These are phyloP conservation scores for Penicillium fimorum DNA, from an alignment of 495 filamentous ascomycete genomes.

Conservation along the genomic window DNA sequence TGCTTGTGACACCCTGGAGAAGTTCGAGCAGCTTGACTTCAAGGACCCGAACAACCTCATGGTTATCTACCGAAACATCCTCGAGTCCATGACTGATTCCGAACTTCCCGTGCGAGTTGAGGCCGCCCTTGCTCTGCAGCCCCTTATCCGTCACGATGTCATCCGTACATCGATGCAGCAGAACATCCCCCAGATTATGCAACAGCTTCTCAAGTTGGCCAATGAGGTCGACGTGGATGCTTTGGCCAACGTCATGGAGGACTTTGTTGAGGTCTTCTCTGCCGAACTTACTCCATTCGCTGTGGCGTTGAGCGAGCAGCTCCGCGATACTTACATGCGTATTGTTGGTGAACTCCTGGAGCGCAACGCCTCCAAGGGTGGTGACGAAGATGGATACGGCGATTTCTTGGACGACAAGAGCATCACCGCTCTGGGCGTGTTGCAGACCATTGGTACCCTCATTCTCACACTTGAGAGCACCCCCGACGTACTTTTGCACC, in stretches of 20 bases:
- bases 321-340: conserved; percentile 92
- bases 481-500: conserved; percentile 86
- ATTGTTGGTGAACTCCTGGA: conserved; percentile 91
- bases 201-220: conserved; percentile 91
- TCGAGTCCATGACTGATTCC: conserved; percentile 93
- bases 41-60: conserved; percentile 92
- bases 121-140: conserved; percentile 90
- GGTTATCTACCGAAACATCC: conserved; percentile 91
- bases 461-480: conserved; percentile 97
- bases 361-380: conserved; percentile 67
- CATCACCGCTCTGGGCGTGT: conserved; percentile 91
- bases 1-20: conserved; percentile 95
- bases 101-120: conserved; percentile 91
- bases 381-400: conserved; percentile 71
- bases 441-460: conserved; percentile 96
- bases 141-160: conserved; percentile 90
- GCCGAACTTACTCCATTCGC: conserved; percentile 94
- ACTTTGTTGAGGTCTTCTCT: conserved; percentile 98
- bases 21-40: conserved; percentile 95
- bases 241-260: conserved; percentile 98
- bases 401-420: conserved; percentile 98
- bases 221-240: conserved; percentile 96
- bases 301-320: conserved; percentile 94
- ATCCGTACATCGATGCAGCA: conserved; percentile 94
- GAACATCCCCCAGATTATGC: conserved; percentile 99